These are phyloP conservation scores for Strobilomyces confusus DNA, from an alignment of 768 basidiomycete genomes.

Conservation along the genomic window DNA sequence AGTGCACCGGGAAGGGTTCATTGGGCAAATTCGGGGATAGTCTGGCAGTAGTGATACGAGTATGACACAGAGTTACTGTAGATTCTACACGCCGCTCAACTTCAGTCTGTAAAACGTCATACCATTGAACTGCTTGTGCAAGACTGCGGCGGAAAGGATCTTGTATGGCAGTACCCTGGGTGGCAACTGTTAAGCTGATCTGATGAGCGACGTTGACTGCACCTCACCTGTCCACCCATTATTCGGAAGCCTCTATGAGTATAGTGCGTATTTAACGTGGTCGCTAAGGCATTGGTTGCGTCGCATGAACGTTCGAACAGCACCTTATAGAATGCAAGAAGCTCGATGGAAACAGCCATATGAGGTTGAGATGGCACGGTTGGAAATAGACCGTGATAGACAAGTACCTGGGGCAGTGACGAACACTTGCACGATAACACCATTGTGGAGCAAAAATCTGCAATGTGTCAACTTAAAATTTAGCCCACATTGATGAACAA, in stretches of 20 bases:
- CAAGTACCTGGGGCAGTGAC: background rate
- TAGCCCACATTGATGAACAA: no score
- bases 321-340: background rate
- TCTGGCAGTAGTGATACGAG: background rate
- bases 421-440: no score
- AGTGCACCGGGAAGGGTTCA: background rate
- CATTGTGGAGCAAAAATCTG: no score
- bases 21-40: no score
- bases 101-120: background rate
- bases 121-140: background rate
- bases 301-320: slow-evolving; percentile 1
- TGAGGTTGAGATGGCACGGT: background rate
- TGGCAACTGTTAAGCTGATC: no score
- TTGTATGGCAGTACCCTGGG: background rate
- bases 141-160: background rate
- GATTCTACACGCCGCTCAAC: background rate
- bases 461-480: no score
- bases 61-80: background rate
- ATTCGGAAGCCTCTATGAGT: background rate
- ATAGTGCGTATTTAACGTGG: background rate
- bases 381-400: background rate
- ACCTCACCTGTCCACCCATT: background rate
- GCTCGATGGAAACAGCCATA: background rate
- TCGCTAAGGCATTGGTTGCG: background rate
- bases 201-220: no score